Base-by-base conservation (phyloP, 495 filamentous ascomycete genomes). In the Penicillium arizonense region DNA sequence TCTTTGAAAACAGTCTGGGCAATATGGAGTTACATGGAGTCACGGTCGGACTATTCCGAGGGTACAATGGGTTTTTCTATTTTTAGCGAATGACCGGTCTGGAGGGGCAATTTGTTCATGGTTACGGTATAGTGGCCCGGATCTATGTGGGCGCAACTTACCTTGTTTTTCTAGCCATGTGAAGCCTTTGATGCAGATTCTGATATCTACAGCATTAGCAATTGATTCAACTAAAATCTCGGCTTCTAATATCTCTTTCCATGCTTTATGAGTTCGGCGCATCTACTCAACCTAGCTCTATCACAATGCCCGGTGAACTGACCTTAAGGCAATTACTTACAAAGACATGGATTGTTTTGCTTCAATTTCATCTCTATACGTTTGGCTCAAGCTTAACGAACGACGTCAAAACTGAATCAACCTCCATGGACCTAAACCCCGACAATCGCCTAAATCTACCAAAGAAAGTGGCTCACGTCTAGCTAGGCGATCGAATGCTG, bases 401-500 rank as follows among this genome's bases (percentile, higher is more conserved):
- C 49, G 44, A 43, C 45, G 52, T 44, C 52, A 54, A 48, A 21
- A 12, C 21, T 34, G 32, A 46, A 41, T 44, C 6, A 23, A 35
- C n/a, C 33, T 24, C 21, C 3, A 18, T 1, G 6, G 26, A 26
- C 12, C 20, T 47, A 1, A 28, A 47, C 16, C 23, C 28, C 2
- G 4, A 20, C n/a, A 18, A 42, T 20, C 20, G 13, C 42, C 13
- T 5, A 18, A 18, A 32, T 26, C 20, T n/a, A 30, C 12, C 40
- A 8, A 44, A 44, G 16, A 44, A 47, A 1, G 5, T 23, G 35
- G 28, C 28, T 30, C 28, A 30, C 28, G 6, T 30, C 28, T 2
- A 30, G 23, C 2, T 8, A 30, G 28, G 4, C 28, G 9, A 5
- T 30, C 28, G 2, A 30, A 30, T 30, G 28, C 28, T 8, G 28